Base-by-base conservation (phyloP, 495 filamentous ascomycete genomes). In the Hapsidospora chrysogenum region DNA sequence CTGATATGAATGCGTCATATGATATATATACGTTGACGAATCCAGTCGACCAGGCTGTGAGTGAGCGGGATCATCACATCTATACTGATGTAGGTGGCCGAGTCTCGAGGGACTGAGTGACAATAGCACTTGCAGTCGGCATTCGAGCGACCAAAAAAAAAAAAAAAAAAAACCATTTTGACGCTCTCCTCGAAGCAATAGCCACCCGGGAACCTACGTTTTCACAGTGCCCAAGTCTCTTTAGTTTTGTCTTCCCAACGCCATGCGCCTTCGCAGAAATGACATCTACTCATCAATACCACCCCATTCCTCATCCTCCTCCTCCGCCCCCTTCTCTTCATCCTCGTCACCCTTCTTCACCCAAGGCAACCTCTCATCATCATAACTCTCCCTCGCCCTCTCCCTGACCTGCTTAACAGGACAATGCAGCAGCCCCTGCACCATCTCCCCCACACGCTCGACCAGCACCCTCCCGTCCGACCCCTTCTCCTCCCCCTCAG, bases 331-430 rank as follows among this genome's bases (percentile, higher is more conserved):
- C 21, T 56, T 49, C 2, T 49, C 47, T 9, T 53, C 58, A 7
- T 40, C 44, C 25, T 44, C 41, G 4, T 36, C 40, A 17, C 26
- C 50, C 41, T 43, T 50, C 44, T 45, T 50, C 37, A 22, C 22
- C 34, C 63, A 56, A 19, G 64, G 63, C 45, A 93, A 52, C 35
- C 87, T 63, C 42, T 80, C 76, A 59, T 96, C 89, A 2, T 60
- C 60, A 40, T 93, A 54, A 27, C 76, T 67, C 36, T 86, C 81
- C 45, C 67, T 72, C 10, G 77, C 79, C 51, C 77, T 70, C 35
- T 52, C 54, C 45, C 84, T 68, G 11, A 94, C 77, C 28, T 69
- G 62, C 52, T 89, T 93, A 66, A 79, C 54, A 50, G 66, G 41
- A 60, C 77, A 53, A 70, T 34, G 28, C 32, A 55, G 46, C 37